Conservation (phyloP, 495 filamentous ascomycete genomes). For the Neurospora tetrasperma region DNA sequence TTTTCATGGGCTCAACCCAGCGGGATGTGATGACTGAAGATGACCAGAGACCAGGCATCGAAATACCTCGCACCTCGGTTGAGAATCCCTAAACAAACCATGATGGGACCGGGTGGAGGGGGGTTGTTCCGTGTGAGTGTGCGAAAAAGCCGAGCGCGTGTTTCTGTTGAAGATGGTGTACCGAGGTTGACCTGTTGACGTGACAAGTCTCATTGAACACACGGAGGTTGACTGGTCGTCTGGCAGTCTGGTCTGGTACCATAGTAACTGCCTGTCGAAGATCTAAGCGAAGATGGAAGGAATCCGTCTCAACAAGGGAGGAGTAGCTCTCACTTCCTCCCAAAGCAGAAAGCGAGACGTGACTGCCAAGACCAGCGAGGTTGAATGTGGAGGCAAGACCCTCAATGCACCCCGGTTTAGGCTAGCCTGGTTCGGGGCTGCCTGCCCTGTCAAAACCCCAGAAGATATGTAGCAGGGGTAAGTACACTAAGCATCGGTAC, state of each 20-base stretch:
- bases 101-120: not conserved
- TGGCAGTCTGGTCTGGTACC: not conserved
- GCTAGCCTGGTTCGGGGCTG: not conserved
- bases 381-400: not conserved
- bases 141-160: not conserved
- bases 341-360: not conserved
- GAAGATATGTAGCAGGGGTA: not conserved
- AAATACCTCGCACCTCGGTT: not conserved
- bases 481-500: not conserved
- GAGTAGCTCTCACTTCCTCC: not conserved
- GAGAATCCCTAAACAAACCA: not conserved
- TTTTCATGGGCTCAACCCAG: not conserved
- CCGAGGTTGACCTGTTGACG: not conserved
- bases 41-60: not conserved
- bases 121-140: not conserved
- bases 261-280: not conserved
- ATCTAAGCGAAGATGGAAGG: not conserved
- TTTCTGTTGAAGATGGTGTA: not conserved
- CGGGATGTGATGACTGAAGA: not conserved
- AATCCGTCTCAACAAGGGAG: not conserved
- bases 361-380: not conserved
- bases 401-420: not conserved
- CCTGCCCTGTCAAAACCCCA: not conserved
- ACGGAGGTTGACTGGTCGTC: not conserved
- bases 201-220: not conserved